Base-by-base conservation (phyloP, 2,329 filamentous ascomycete genomes). In the Pestalotiopsis sp. region DNA sequence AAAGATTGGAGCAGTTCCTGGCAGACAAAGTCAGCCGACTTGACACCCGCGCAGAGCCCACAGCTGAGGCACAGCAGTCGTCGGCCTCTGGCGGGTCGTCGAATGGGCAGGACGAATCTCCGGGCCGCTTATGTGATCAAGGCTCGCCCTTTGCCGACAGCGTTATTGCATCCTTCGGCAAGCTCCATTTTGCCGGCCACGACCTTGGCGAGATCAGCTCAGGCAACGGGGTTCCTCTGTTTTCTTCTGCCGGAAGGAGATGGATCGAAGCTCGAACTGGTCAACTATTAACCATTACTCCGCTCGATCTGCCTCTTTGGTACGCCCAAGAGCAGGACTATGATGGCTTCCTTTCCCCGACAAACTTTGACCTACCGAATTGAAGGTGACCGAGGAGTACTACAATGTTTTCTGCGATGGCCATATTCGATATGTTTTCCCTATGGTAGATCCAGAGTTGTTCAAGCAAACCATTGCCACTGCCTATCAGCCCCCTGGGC, bases 181-280 rank as follows among this genome's bases (percentile, higher is more conserved):
- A 81, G 20, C 76, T 86, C 3, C 82, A 85, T 73, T 86, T 85
- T 70, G 82, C 82, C 3, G 84, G 85, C 0, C 78, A 81, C 61
- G 79, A 84, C 67, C 74, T 87, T 11, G 85, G 85, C 11, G 79
- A 79, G 13, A 81, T 86, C 39, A 85, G 81, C 71, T 76, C 81
- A 7, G 79, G 82, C 62, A 84, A 82, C 14, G 84, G 86, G 6
- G 81, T 87, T 1, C 86, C 85, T 0, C 81, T 86, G 55, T 79
- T 88, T 55, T 84, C 85, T 0, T 74, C 78, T 0, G 79, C 83
- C 14, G 85, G 85, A 5, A 81, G 80, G 65, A 74, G 82, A 71
- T 87, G 84, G 84, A 83, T 88, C 41, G 77, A 80, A 38, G 76
- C 83, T 13, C 79, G 80, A 36, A 83, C 84, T 0, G 85, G 85